Conservation (phyloP, 176 grass and related monocot genomes). For the Puccinellia tenuiflora region DNA sequence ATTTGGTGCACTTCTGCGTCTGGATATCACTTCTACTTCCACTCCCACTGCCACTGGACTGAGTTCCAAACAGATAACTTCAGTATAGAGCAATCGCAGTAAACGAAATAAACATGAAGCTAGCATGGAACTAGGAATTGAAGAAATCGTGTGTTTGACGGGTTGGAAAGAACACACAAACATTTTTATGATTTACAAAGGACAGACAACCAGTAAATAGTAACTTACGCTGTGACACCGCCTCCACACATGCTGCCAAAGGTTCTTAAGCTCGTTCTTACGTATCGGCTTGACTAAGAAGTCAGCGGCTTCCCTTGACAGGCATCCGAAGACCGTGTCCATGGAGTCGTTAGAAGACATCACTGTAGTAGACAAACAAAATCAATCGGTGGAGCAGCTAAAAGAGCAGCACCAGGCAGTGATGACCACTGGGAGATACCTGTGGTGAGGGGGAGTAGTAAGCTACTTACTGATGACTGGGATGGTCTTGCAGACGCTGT, state of each 20-base stretch:
- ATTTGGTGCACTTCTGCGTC: no score
- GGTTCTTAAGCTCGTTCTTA: constrained; percentile 90
- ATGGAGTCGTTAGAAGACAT: constrained; percentile 88
- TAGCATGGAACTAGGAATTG: background rate
- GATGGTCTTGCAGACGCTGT: constrained; percentile 67
- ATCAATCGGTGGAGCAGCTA: background rate
- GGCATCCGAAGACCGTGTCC: constrained; percentile 67
- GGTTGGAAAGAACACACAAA: background rate
- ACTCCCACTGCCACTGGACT: constrained; percentile 92
- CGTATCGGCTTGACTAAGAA: constrained; percentile 92
- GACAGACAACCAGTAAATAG: background rate
- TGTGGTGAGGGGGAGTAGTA: background rate
- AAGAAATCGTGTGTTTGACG: background rate
- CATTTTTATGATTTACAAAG: background rate
- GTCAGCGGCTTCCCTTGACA: constrained; percentile 85
- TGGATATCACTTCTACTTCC: constrained; percentile 83
- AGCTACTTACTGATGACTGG: constrained; percentile 83
- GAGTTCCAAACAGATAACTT: constrained; percentile 31
- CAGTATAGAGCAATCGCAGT: background rate
- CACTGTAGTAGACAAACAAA: constrained; percentile 62
- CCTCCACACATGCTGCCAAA: constrained; percentile 91
- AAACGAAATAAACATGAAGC: background rate
- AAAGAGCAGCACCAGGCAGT: no score
- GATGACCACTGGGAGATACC: no score
- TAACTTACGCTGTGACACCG: constrained; percentile 77